A percentile compares a stretch with the other conserved stretches of the same genome.
Conservation (phyloP, 2,329 filamentous ascomycete species). For the Setomelanomma holmii region DNA sequence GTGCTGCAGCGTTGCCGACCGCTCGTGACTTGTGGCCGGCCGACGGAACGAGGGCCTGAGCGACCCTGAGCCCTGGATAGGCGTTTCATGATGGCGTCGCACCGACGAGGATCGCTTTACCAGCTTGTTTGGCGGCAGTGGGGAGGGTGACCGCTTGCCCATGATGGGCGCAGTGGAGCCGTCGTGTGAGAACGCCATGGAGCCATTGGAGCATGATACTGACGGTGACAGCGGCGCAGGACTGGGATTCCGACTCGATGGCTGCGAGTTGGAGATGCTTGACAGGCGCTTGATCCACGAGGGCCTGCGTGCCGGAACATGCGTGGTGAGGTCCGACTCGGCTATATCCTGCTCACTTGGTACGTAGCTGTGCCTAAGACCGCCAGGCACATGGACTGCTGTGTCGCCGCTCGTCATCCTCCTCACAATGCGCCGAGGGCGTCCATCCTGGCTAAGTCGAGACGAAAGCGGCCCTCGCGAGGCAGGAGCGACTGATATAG, state of each 20-base stretch:
- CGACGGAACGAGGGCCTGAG: conserved; percentile 72
- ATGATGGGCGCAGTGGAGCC: conserved; percentile 71
- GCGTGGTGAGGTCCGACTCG: conserved; percentile 30
- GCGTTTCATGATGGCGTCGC: conserved; percentile 55
- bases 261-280: conserved; percentile 68
- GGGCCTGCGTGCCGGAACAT: conserved; percentile 49
- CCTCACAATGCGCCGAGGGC: conserved; percentile 39
- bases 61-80: conserved; percentile 61
- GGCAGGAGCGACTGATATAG: conserved; percentile 28
- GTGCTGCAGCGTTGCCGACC: conserved; percentile 73
- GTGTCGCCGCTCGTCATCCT: conserved; percentile 43
- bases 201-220: conserved; percentile 68
- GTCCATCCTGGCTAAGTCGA: conserved; percentile 40
- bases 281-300: conserved; percentile 79
- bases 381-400: conserved; percentile 23
- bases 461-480: conserved; percentile 36
- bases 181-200: conserved; percentile 54
- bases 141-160: conserved; percentile 46
- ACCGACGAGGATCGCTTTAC: conserved; percentile 74
- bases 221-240: conserved; percentile 71
- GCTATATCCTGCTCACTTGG: conserved; percentile 32
- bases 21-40: conserved; percentile 80
- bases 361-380: conserved; percentile 25
- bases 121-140: conserved; percentile 73
- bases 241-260: conserved; percentile 70